phyloP scores from a whole-genome alignment of 78 protist species.

The Reticulomyxa filosa region DNA sequence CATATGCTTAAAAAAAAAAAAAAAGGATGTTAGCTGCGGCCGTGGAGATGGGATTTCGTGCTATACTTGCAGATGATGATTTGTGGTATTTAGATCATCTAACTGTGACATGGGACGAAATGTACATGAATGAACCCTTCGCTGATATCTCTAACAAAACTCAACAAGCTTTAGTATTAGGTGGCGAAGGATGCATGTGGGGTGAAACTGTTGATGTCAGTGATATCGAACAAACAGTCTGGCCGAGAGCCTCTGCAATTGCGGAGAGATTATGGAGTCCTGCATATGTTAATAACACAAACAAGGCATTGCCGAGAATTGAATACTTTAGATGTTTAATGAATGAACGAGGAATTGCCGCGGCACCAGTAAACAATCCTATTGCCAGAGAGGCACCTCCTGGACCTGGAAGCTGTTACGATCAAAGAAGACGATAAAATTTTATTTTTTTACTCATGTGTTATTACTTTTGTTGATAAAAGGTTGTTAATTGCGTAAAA shows the following conservation, averaged over 20 bases:
- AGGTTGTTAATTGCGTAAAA: no score
- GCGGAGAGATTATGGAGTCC: slow-evolving; percentile 49
- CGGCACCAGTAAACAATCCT: background rate
- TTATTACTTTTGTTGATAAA: no score
- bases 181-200: slow-evolving; percentile 39
- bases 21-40: background rate
- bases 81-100: slow-evolving; percentile 31
- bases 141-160: background rate
- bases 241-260: slow-evolving; percentile 40
- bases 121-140: slow-evolving; percentile 35
- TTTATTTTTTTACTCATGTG: no score
- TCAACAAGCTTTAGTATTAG: slow-evolving; percentile 10
- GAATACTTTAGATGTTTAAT: background rate
- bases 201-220: slow-evolving; percentile 35
- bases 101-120: slow-evolving; percentile 16
- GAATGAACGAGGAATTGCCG: background rate
- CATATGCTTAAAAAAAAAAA: no score
- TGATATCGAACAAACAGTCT: slow-evolving; percentile 19
- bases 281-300: background rate
- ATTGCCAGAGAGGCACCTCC: background rate
- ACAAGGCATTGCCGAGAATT: background rate
- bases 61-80: background rate
- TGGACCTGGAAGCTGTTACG: background rate
- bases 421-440: no score
- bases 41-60: background rate